Evolutionary conservation across 768 basidiomycete genomes (phyloP).

Genomic region (Rubroboletus satanas): DNA sequence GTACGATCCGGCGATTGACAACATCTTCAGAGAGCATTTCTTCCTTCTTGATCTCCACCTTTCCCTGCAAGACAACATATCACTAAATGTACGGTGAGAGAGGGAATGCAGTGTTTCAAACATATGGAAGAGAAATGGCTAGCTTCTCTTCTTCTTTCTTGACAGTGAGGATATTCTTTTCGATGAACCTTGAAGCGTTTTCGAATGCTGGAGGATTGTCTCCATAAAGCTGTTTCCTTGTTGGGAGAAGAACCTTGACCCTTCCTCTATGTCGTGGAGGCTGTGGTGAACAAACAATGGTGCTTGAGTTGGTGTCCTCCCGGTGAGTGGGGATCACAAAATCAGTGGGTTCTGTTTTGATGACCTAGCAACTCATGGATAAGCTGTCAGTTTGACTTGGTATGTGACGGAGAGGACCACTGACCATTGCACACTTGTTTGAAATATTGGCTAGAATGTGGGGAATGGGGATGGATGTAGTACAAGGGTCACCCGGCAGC

Average conservation of each 20-base stretch:
- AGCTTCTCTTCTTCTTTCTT: conserved; percentile 16
- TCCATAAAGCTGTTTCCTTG: conserved; percentile 5
- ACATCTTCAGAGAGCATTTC: conserved; percentile 23
- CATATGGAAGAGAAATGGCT: not conserved
- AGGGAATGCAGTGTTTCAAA: not conserved
- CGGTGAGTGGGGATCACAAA: not conserved
- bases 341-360: conserved; percentile 12
- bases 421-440: conserved; percentile 1
- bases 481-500: not conserved
- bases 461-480: not conserved
- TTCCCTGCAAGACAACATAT: not conserved
- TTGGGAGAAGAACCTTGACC: conserved; percentile 14
- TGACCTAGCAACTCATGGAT: not conserved
- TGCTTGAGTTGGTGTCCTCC: not conserved
- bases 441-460: not conserved
- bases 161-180: conserved; percentile 1
- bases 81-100: not conserved
- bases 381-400: not conserved
- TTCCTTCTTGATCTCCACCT: conserved; percentile 16
- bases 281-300: not conserved
- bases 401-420: not conserved
- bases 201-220: conserved; percentile 8
- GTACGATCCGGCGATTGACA: conserved; percentile 8
- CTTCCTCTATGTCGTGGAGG: not conserved
- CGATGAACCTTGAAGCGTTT: conserved; percentile 6